Percentiles rank a stretch among this genome's conserved stretches.
These are phyloP conservation scores for Dentipellis sp. DNA, from an alignment of 768 basidiomycete genomes.

Conservation along the genomic window DNA sequence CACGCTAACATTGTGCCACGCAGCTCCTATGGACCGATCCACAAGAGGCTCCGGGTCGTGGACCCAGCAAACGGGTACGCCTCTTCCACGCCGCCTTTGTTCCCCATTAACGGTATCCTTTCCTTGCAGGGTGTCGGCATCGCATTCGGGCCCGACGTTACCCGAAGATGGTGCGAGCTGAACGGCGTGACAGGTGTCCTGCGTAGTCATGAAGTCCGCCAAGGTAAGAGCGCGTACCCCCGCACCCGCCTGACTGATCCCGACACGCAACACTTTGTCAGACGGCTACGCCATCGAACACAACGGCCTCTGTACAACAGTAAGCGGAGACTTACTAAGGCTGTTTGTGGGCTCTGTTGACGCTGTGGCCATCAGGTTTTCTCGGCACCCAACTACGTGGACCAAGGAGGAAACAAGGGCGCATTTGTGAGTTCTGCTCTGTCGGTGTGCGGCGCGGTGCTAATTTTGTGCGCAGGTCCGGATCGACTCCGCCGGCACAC, in stretches of 20 bases:
- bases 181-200: conserved; percentile 86
- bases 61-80: conserved; percentile 89
- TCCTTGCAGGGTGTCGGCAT: conserved; percentile 81
- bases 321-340: conserved; percentile 7
- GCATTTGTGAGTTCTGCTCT: conserved; percentile 58
- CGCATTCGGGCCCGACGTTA: conserved; percentile 93
- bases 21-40: conserved; percentile 96
- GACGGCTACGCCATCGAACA: conserved; percentile 96
- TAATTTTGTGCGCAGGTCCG: conserved; percentile 46
- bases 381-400: conserved; percentile 93
- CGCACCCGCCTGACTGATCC: not conserved
- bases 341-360: not conserved
- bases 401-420: conserved; percentile 86
- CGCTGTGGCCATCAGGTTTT: conserved; percentile 50
- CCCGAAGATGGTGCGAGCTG: conserved; percentile 77
- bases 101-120: conserved; percentile 12
- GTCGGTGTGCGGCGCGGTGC: not conserved
- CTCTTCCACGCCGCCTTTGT: not conserved
- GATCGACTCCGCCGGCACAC: conserved; percentile 67
- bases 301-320: conserved; percentile 86
- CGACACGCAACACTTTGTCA: conserved; percentile 18
- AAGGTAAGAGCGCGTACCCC: conserved; percentile 37
- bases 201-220: conserved; percentile 94
- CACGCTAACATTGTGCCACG: conserved; percentile 2
- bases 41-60: conserved; percentile 78